Conservation (phyloP, 208 protist species). For the Leishmania major region DNA sequence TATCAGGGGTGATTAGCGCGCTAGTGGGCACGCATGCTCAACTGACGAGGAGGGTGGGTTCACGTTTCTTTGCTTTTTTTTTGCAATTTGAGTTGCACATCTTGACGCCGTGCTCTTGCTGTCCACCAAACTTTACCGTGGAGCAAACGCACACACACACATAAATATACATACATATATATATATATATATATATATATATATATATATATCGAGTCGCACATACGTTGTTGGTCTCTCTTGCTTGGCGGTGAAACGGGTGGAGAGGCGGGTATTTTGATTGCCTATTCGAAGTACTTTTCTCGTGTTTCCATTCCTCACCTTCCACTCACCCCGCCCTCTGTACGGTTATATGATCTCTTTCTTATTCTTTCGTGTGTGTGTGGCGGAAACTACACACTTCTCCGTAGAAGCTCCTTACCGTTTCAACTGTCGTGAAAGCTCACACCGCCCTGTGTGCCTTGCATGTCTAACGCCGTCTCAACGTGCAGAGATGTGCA, state of each 20-base stretch:
- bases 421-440: slow-evolving; percentile 1
- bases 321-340: not conserved
- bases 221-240: not conserved
- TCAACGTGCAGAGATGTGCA: not conserved
- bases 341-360: not conserved
- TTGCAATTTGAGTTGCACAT: not conserved
- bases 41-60: not conserved
- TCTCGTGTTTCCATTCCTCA: not conserved
- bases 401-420: not conserved
- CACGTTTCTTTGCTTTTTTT: not conserved
- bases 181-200: not conserved
- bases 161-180: not conserved
- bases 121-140: not conserved
- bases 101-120: not conserved
- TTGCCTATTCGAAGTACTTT: not conserved
- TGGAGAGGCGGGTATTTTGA: not conserved
- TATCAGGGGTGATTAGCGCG: not conserved
- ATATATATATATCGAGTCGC: not conserved
- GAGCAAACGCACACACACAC: not conserved
- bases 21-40: not conserved
- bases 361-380: not conserved
- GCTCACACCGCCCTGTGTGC: not conserved
- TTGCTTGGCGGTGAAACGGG: not conserved
- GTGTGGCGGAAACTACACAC: not conserved
- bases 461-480: not conserved